phyloP scores from a whole-genome alignment of 2,329 filamentous ascomycete species.

The Beauveria pseudobassiana region DNA sequence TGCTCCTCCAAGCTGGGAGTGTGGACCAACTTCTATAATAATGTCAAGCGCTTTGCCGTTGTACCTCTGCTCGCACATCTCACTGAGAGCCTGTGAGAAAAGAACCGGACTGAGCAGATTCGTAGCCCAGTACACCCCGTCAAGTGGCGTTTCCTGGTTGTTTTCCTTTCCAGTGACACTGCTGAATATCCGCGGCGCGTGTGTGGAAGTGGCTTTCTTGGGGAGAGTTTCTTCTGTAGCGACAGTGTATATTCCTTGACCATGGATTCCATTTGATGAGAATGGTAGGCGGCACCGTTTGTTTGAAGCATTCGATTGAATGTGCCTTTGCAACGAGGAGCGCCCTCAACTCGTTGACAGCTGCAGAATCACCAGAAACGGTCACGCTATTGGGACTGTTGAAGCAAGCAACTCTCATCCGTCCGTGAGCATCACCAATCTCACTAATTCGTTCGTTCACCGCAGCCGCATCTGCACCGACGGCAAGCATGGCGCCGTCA shows the following conservation, averaged over 20 bases:
- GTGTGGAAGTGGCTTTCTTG: neutral
- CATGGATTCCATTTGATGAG: neutral
- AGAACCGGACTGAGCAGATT: neutral
- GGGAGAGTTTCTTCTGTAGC: neutral
- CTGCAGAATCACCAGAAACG: neutral
- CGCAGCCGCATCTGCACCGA: conserved; percentile 20
- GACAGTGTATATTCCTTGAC: neutral
- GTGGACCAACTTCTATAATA: neutral
- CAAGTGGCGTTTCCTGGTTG: neutral
- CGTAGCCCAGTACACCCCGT: neutral
- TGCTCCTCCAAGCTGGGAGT: neutral
- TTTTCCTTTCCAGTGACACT: neutral
- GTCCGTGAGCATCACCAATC: conserved; percentile 18
- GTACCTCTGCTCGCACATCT: neutral
- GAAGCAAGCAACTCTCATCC: conserved; percentile 25
- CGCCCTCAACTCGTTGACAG: neutral
- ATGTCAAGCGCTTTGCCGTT: neutral
- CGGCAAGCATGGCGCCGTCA: conserved; percentile 32
- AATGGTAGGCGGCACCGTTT: neutral
- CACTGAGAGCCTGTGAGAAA: neutral
- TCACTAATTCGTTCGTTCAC: conserved; percentile 16
- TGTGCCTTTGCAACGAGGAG: neutral
- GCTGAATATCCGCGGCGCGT: neutral
- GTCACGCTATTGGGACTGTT: conserved; percentile 11
- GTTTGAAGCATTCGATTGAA: neutral